Evolutionary conservation across 305 asterid species (phyloP).

Genomic region (Vinca major): DNA sequence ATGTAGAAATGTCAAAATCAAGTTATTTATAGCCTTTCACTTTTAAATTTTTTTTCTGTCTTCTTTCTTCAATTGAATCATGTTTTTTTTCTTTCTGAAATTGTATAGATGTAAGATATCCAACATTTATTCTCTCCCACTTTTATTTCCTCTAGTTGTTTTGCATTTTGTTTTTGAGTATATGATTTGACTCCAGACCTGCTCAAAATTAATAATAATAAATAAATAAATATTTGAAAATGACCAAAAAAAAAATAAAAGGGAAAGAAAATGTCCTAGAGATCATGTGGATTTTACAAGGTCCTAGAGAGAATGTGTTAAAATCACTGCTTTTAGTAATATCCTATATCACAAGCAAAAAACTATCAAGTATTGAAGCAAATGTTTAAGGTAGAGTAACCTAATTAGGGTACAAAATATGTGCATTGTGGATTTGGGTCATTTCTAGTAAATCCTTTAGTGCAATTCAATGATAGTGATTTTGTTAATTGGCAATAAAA

Average conservation of each 20-base stretch:
- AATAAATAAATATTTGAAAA: too few species aligned
- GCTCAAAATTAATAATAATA: constrained; percentile 14
- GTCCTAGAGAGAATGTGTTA: too few species aligned
- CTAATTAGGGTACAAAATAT: not conserved
- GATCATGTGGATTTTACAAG: too few species aligned
- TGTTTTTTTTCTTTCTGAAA: constrained; percentile 21
- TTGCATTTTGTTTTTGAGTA: not conserved
- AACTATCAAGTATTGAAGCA: not conserved
- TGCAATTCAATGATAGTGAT: too few species aligned
- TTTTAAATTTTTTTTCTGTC: constrained; percentile 1
- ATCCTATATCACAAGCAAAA: too few species aligned
- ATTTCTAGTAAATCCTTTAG: too few species aligned
- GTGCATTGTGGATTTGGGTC: constrained; percentile 1
- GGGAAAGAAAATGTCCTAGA: too few species aligned
- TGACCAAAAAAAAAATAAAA: too few species aligned
- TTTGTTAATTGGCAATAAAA: too few species aligned
- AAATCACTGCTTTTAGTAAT: too few species aligned
- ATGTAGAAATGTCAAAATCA: constrained; percentile 23
- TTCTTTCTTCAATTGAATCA: constrained; percentile 36
- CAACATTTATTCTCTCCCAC: constrained; percentile 27
- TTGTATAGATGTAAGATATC: constrained; percentile 38
- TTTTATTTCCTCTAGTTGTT: constrained; percentile 2
- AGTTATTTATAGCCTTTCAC: constrained; percentile 18
- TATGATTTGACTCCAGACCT: constrained; percentile 24
- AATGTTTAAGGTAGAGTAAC: not conserved